A percentile compares a stretch with the other conserved stretches of the same genome.
phyloP scores from a whole-genome alignment of 108 stramenopile genomes.

The Epithemia pelagica region DNA sequence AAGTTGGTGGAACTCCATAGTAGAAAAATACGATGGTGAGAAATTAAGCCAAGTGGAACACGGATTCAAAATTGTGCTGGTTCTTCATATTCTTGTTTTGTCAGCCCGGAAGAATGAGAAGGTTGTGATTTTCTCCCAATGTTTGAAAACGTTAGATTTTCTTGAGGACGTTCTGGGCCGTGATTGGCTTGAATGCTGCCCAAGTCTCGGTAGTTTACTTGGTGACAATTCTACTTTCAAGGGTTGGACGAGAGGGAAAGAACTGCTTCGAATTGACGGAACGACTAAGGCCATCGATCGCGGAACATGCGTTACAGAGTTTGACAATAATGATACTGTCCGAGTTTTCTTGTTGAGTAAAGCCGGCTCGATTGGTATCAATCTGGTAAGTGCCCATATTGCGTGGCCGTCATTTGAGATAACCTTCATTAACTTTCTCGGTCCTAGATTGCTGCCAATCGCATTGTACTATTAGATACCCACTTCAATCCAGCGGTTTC shows the following conservation, averaged over 20 bases:
- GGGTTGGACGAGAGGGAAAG: slow-evolving; percentile 43
- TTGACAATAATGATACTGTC: slow-evolving; percentile 11
- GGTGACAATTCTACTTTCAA: slow-evolving; percentile 24
- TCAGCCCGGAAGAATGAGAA: slow-evolving; percentile 34
- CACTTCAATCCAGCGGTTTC: slow-evolving; percentile 62
- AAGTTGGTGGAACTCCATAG: slow-evolving; percentile 43
- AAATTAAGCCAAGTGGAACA: slow-evolving; percentile 29
- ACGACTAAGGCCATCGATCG: slow-evolving; percentile 40
- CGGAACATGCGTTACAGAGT: slow-evolving; percentile 41
- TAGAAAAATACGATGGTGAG: slow-evolving; percentile 18
- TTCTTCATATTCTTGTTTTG: slow-evolving; percentile 59
- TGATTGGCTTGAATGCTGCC: slow-evolving; percentile 43
- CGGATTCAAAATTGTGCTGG: slow-evolving; percentile 56
- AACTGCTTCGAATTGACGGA: slow-evolving; percentile 76
- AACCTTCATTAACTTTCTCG: neutral
- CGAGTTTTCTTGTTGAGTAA: neutral
- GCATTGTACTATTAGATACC: slow-evolving; percentile 56
- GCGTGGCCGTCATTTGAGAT: neutral
- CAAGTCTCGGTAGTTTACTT: slow-evolving; percentile 18
- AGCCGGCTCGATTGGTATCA: slow-evolving; percentile 24
- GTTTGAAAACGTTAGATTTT: slow-evolving; percentile 56
- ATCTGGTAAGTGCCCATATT: slow-evolving; percentile 4
- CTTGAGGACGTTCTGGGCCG: slow-evolving; percentile 42
- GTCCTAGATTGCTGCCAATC: slow-evolving; percentile 18
- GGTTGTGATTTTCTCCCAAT: slow-evolving; percentile 65